Evolutionary conservation across 768 basidiomycete genomes (phyloP).

Genomic region (Suillus placidus): DNA sequence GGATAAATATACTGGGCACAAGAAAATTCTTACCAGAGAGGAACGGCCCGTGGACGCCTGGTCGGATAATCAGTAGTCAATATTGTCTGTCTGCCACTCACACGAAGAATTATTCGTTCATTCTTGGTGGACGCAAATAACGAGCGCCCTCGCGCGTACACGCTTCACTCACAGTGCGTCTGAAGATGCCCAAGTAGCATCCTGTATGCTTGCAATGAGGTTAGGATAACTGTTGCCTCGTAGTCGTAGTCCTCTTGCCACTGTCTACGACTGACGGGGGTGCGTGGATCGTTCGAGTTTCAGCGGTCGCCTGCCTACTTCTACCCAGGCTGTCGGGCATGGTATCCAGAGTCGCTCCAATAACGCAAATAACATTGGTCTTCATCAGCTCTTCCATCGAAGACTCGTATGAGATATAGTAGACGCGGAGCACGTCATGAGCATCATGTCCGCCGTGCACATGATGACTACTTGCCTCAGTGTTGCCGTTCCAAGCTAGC

Average conservation of each 20-base stretch:
- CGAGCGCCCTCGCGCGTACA: background rate
- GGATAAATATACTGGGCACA: background rate
- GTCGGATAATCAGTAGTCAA: background rate
- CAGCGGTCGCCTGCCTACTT: background rate
- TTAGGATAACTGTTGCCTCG: background rate
- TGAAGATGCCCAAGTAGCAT: background rate
- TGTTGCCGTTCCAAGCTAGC: background rate
- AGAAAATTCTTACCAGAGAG: background rate
- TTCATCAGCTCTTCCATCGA: background rate
- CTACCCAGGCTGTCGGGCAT: background rate
- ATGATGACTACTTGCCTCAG: background rate
- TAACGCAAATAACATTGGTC: background rate
- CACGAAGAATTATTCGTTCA: background rate
- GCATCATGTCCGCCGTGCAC: background rate
- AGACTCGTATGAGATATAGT: background rate
- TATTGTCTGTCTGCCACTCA: background rate
- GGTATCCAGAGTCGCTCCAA: background rate
- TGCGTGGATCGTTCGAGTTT: background rate
- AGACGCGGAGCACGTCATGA: background rate
- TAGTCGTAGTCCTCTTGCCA: background rate
- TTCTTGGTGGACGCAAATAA: background rate
- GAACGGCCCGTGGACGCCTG: background rate
- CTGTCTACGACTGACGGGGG: background rate
- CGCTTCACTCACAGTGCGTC: background rate
- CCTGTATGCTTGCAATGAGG: background rate